Percentiles rank a stretch among this genome's conserved stretches.
Conservation (phyloP, 345 rosid genomes). For the Ceriops decandra region DNA sequence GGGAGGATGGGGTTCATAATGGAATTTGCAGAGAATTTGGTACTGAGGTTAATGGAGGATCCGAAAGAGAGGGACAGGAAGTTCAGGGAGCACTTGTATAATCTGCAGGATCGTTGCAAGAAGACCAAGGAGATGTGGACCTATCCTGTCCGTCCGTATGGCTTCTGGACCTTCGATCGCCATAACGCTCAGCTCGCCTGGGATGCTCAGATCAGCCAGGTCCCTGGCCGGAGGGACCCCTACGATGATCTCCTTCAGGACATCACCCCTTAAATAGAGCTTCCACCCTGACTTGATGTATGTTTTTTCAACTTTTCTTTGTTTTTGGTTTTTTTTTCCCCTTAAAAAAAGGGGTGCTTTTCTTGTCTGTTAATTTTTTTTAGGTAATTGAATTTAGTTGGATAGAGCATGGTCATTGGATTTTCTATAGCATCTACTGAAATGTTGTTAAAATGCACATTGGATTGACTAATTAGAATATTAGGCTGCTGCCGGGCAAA, state of each 20-base stretch:
- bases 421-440: too few species aligned
- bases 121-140: constrained; percentile 99
- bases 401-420: too few species aligned
- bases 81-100: constrained; percentile 72
- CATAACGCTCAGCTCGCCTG: constrained; percentile 88
- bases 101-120: constrained; percentile 62
- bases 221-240: constrained; percentile 88
- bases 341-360: too few species aligned
- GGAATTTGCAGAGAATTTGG: constrained; percentile 91
- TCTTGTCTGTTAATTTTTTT: too few species aligned
- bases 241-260: constrained; percentile 81
- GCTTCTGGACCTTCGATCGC: constrained; percentile 95
- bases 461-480: too few species aligned
- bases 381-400: too few species aligned
- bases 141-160: constrained; percentile 88
- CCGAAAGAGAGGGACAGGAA: constrained; percentile 86
- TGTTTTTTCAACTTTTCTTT: too few species aligned
- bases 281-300: too few species aligned
- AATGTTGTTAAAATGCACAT: too few species aligned
- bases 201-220: constrained; percentile 99
- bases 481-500: too few species aligned
- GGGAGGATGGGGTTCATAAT: constrained; percentile 69
- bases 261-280: background rate
- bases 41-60: constrained; percentile 89
- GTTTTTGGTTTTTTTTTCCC: too few species aligned